Conservation (phyloP, 2,329 filamentous ascomycete species). For the Colletotrichum musicola region DNA sequence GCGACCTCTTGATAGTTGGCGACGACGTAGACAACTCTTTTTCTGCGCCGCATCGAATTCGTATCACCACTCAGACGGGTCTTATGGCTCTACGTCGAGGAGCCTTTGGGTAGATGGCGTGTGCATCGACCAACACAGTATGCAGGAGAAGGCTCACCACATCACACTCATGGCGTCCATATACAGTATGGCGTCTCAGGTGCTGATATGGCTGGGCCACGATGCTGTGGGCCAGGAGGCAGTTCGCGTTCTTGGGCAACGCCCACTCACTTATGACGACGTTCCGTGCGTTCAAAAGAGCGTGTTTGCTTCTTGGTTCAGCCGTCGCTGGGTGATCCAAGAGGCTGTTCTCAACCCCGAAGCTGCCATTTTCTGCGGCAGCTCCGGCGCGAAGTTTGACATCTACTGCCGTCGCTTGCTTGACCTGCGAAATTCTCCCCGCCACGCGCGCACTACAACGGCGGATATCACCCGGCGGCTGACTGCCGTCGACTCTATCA, state of each 20-base stretch:
- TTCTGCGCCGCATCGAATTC: neutral
- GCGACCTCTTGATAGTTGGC: neutral
- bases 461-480: neutral
- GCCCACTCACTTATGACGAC: neutral
- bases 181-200: neutral
- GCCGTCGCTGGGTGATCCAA: neutral
- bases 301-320: neutral
- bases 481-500: neutral
- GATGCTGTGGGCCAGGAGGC: neutral
- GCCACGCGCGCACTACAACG: neutral
- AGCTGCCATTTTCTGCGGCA: neutral
- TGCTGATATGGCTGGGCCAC: neutral
- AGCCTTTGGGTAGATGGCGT: neutral
- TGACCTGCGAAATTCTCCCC: neutral
- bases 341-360: neutral
- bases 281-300: neutral
- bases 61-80: neutral
- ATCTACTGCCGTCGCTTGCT: neutral
- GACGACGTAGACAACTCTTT: neutral
- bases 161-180: neutral
- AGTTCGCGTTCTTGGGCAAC: neutral
- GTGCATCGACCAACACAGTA: constrained; percentile 1
- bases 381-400: neutral
- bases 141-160: neutral
- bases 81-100: too few species aligned